Percentiles rank a stretch among this genome's conserved stretches.
Evolutionary conservation across 1,284 basidiomycete genomes (phyloP).

Genomic region (Leucoagaricus sp.): DNA sequence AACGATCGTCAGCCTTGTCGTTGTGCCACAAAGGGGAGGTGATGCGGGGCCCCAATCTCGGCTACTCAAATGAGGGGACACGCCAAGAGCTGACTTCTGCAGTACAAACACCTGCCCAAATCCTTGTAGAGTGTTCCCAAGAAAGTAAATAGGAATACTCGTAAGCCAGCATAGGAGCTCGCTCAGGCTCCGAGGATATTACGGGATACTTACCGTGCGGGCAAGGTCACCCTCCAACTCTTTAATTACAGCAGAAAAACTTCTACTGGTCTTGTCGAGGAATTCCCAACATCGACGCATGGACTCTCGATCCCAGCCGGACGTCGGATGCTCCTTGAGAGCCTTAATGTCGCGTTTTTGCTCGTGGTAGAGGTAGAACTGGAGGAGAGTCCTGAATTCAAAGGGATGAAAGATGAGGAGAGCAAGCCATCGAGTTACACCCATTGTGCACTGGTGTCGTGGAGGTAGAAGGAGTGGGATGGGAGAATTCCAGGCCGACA

Average conservation of each 20-base stretch:
- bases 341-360: slow-evolving; percentile 79
- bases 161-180: neutral
- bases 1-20: slow-evolving; percentile 7
- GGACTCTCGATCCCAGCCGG: slow-evolving; percentile 79
- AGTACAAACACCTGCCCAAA: neutral
- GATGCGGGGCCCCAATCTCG: neutral
- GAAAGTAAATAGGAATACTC: neutral
- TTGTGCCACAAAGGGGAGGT: neutral
- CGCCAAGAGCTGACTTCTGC: neutral
- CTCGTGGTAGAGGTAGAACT: slow-evolving; percentile 81
- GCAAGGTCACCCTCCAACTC: slow-evolving; percentile 96
- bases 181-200: slow-evolving; percentile 1
- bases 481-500: neutral
- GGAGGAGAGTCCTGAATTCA: slow-evolving; percentile 78
- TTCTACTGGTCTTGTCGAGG: slow-evolving; percentile 87
- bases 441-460: slow-evolving; percentile 30
- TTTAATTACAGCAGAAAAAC: slow-evolving; percentile 94
- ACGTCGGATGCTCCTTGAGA: slow-evolving; percentile 67
- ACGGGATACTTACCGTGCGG: slow-evolving; percentile 68
- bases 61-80: neutral
- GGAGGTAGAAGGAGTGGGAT: neutral
- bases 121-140: neutral
- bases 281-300: slow-evolving; percentile 95
- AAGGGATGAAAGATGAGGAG: slow-evolving; percentile 73
- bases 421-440: slow-evolving; percentile 47